Conservation (phyloP, 805 yeast genomes). For the Starmerella vaccinii region DNA sequence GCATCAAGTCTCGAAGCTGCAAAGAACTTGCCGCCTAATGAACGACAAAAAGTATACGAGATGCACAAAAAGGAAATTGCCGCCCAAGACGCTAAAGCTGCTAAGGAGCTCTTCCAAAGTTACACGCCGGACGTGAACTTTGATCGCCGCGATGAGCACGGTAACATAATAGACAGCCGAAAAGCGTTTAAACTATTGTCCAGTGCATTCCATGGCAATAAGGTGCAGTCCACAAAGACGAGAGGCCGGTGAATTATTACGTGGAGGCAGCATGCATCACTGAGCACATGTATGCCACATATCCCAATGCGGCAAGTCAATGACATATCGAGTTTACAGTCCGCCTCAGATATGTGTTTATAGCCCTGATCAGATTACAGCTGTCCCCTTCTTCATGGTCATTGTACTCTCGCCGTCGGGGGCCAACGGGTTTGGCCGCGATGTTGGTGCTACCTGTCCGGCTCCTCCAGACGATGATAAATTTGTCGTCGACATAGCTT, state of each 20-base stretch:
- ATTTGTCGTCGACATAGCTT: neutral
- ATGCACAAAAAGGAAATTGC: slow-evolving; percentile 21
- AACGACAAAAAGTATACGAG: slow-evolving; percentile 29
- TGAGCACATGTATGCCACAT: neutral
- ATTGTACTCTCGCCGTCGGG: neutral
- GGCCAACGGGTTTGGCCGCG: neutral
- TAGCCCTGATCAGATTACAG: neutral
- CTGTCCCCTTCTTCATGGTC: neutral
- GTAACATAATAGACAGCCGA: slow-evolving; percentile 48
- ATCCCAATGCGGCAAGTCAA: neutral
- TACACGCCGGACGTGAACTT: slow-evolving; percentile 40
- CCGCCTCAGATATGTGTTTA: neutral
- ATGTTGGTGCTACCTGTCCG: neutral
- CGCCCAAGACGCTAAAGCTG: slow-evolving; percentile 28
- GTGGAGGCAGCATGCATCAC: neutral
- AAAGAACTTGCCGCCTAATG: slow-evolving; percentile 28
- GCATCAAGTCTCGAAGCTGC: slow-evolving; percentile 23
- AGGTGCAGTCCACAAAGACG: slow-evolving; percentile 13
- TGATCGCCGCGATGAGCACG: slow-evolving; percentile 54
- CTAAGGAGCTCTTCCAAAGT: slow-evolving; percentile 29
- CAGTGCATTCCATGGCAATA: slow-evolving; percentile 63
- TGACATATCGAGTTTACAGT: neutral
- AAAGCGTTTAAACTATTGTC: slow-evolving; percentile 70
- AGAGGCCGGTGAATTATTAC: neutral
- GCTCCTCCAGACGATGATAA: neutral